Percentiles rank a stretch among this genome's conserved stretches.
These are phyloP conservation scores for Xylariaceae sp. DNA, from an alignment of 2,329 filamentous ascomycete genomes.

Conservation along the genomic window DNA sequence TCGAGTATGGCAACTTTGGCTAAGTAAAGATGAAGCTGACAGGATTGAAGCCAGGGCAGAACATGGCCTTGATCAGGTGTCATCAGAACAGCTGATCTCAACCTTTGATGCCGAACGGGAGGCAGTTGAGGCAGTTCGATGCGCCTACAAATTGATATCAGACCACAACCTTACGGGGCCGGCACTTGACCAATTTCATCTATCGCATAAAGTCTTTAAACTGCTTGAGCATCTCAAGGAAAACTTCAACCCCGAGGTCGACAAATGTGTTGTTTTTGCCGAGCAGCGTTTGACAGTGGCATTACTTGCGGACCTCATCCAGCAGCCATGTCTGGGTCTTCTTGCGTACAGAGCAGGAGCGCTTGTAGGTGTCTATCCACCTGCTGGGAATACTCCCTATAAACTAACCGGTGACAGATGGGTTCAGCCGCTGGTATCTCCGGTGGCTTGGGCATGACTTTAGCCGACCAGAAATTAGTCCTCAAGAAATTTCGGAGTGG, in stretches of 20 bases:
- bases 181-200: slow-evolving; percentile 28
- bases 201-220: slow-evolving; percentile 70
- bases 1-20: slow-evolving; percentile 67
- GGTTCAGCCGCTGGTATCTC: slow-evolving; percentile 43
- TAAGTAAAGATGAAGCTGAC: slow-evolving; percentile 58
- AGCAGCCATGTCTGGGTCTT: slow-evolving; percentile 50
- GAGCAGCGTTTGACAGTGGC: slow-evolving; percentile 72
- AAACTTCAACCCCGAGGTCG: slow-evolving; percentile 56
- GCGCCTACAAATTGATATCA: slow-evolving; percentile 55
- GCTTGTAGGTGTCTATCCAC: slow-evolving; percentile 43
- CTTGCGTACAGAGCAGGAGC: slow-evolving; percentile 52
- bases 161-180: slow-evolving; percentile 44
- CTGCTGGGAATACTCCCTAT: not conserved
- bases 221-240: slow-evolving; percentile 58
- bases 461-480: slow-evolving; percentile 68
- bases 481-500: slow-evolving; percentile 62
- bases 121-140: slow-evolving; percentile 52
- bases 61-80: slow-evolving; percentile 35
- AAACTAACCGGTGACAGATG: slow-evolving; percentile 28
- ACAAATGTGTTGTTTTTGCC: slow-evolving; percentile 85
- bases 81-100: slow-evolving; percentile 23
- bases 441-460: slow-evolving; percentile 60
- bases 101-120: slow-evolving; percentile 24
- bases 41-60: slow-evolving; percentile 58
- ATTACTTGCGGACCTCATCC: slow-evolving; percentile 66